Evolutionary conservation across 75 land plant species (phyloP).

Genomic region (Sequoia sempervirens): DNA sequence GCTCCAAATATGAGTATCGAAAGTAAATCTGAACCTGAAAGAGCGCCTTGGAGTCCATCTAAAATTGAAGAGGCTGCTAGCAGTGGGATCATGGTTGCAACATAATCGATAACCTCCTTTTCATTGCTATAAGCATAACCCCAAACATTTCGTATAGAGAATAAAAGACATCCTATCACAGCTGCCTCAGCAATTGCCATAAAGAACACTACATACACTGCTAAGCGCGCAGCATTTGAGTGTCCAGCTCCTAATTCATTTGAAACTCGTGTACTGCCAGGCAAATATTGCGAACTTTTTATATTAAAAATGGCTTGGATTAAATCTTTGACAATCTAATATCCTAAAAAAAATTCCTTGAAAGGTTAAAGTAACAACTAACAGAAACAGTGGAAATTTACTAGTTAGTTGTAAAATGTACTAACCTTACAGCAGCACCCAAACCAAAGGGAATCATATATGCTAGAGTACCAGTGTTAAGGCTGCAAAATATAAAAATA

Average conservation of each 20-base stretch:
- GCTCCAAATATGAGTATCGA: too few species aligned
- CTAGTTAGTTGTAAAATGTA: neutral
- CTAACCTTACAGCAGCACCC: slow-evolving; percentile 49
- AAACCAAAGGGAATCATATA: slow-evolving; percentile 62
- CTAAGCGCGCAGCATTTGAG: slow-evolving; percentile 36
- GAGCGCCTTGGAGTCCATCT: slow-evolving; percentile 76
- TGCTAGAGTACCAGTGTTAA: slow-evolving; percentile 28
- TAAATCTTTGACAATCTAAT: neutral
- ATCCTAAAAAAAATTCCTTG: neutral
- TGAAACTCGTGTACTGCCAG: slow-evolving; percentile 56
- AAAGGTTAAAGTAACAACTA: too few species aligned
- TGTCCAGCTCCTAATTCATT: slow-evolving; percentile 79
- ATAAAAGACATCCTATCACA: slow-evolving; percentile 20
- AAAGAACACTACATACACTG: slow-evolving; percentile 30
- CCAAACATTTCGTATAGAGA: too few species aligned
- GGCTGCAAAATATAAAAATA: slow-evolving; percentile 19
- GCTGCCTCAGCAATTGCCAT: slow-evolving; percentile 52
- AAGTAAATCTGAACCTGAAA: slow-evolving; percentile 44
- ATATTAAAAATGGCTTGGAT: too few species aligned
- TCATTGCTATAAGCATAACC: too few species aligned
- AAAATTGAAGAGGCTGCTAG: slow-evolving; percentile 29
- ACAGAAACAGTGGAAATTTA: neutral
- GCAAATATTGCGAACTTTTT: neutral
- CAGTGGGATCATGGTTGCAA: too few species aligned
- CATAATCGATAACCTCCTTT: too few species aligned